Percentiles rank a stretch among this genome's conserved stretches.
Conservation (phyloP, 148 eudicot species). For the Drosera capensis region DNA sequence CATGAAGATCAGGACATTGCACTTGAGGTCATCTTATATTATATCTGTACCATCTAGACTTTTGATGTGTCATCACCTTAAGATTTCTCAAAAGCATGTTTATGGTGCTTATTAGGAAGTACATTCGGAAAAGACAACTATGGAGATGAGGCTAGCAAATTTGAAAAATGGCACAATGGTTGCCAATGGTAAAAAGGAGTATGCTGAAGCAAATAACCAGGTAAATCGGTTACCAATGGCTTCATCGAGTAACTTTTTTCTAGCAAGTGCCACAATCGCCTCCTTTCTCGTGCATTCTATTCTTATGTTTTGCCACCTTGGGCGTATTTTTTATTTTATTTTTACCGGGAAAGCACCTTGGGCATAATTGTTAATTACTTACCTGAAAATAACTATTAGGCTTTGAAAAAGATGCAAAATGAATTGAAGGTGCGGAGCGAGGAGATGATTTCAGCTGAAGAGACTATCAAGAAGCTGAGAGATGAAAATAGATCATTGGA, state of each 20-base stretch:
- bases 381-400: slow-evolving; percentile 21
- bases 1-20: slow-evolving; percentile 59
- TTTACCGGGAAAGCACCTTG: not conserved
- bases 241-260: not conserved
- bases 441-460: slow-evolving; percentile 70
- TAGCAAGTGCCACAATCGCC: not conserved
- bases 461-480: slow-evolving; percentile 43
- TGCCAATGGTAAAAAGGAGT: slow-evolving; percentile 42
- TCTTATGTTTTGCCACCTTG: not conserved
- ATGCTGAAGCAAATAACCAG: slow-evolving; percentile 61
- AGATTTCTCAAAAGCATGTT: not conserved
- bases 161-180: slow-evolving; percentile 35
- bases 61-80: not conserved
- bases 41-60: not conserved
- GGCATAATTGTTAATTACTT: not conserved
- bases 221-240: too few relatives aligned
- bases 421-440: slow-evolving; percentile 54
- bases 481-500: slow-evolving; percentile 56
- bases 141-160: slow-evolving; percentile 46
- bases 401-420: slow-evolving; percentile 44
- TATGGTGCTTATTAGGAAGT: slow-evolving; percentile 32
- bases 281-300: not conserved
- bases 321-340: not conserved
- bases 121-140: slow-evolving; percentile 45
- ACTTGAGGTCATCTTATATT: slow-evolving; percentile 42